phyloP scores from a whole-genome alignment of 2,329 filamentous ascomycete genomes.

The Hypoxylon sp. region DNA sequence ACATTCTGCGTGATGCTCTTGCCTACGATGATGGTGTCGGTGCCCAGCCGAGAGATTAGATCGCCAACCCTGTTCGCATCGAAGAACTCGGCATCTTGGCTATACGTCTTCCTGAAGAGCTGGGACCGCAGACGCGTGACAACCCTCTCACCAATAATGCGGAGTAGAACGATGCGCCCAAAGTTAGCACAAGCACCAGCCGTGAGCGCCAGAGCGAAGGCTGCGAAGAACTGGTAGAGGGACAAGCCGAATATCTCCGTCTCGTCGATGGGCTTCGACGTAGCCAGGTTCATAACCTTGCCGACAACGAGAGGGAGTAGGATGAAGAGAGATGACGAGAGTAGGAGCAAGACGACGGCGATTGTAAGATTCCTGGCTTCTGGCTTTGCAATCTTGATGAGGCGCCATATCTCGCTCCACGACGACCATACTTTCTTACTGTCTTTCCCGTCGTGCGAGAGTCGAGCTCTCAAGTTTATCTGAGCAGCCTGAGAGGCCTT shows the following conservation, averaged over 20 bases:
- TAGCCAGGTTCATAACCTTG: conserved; percentile 88
- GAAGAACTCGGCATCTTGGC: conserved; percentile 99
- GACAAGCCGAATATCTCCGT: conserved; percentile 82
- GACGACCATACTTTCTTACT: conserved; percentile 66
- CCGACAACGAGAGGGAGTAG: conserved; percentile 96
- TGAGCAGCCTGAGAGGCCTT: conserved; percentile 87
- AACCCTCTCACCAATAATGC: conserved; percentile 94
- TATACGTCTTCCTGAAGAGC: conserved; percentile 88
- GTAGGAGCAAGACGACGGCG: conserved; percentile 84
- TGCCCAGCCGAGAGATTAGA: conserved; percentile 91
- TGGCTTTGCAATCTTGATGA: conserved; percentile 88
- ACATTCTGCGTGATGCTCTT: conserved; percentile 99
- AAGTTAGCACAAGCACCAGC: conserved; percentile 92
- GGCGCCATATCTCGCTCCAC: conserved; percentile 79
- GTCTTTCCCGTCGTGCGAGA: conserved; percentile 80
- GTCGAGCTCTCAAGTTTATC: conserved; percentile 84
- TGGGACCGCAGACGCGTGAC: conserved; percentile 88
- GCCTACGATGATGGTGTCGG: conserved; percentile 96
- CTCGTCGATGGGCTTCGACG: conserved; percentile 72
- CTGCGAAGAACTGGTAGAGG: conserved; percentile 86
- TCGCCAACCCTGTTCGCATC: conserved; percentile 97
- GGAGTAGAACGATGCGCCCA: conserved; percentile 87
- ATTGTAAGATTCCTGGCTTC: conserved; percentile 79
- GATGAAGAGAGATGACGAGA: conserved; percentile 94
- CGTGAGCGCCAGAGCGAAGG: conserved; percentile 77